Evolutionary conservation across 1,284 basidiomycete genomes (phyloP).

Genomic region (Sporisorium reilianum): DNA sequence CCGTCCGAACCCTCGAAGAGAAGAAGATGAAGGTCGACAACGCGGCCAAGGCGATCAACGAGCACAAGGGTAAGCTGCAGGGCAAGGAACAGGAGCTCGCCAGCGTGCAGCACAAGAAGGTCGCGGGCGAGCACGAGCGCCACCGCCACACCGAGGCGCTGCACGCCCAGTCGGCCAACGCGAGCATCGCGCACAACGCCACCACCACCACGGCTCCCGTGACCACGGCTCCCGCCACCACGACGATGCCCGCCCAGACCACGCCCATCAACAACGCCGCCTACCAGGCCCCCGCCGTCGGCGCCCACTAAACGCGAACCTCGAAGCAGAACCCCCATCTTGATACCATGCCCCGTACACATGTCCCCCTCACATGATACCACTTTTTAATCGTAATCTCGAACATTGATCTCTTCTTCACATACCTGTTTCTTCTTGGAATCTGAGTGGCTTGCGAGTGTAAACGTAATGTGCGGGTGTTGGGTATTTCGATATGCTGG

Average conservation of each 20-base stretch:
- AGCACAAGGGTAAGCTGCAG: slow-evolving; percentile 27
- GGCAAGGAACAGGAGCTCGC: slow-evolving; percentile 34
- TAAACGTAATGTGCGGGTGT: background rate
- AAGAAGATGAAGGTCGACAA: slow-evolving; percentile 48
- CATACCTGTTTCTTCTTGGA: background rate
- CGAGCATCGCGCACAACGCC: slow-evolving; percentile 9
- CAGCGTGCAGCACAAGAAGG: slow-evolving; percentile 37
- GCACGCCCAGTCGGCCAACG: background rate
- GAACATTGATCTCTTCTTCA: background rate
- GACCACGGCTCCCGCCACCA: background rate
- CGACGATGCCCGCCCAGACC: slow-evolving; percentile 9
- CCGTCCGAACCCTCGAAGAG: slow-evolving; percentile 39
- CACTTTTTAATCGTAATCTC: background rate
- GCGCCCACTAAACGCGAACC: slow-evolving; percentile 18
- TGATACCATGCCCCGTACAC: slow-evolving; percentile 6
- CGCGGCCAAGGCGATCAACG: slow-evolving; percentile 20
- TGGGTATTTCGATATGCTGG: too few relatives aligned
- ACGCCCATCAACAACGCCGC: slow-evolving; percentile 2
- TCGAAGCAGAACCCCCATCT: background rate
- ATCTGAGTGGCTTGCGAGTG: background rate
- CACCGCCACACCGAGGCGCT: slow-evolving; percentile 34
- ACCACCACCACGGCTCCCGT: slow-evolving; percentile 9
- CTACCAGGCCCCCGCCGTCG: slow-evolving; percentile 20
- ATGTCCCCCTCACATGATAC: slow-evolving; percentile 1
- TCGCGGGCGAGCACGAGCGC: slow-evolving; percentile 21